These are phyloP conservation scores for Beta macrorhiza DNA, from an alignment of 179 eudicot genomes.

Conservation along the genomic window DNA sequence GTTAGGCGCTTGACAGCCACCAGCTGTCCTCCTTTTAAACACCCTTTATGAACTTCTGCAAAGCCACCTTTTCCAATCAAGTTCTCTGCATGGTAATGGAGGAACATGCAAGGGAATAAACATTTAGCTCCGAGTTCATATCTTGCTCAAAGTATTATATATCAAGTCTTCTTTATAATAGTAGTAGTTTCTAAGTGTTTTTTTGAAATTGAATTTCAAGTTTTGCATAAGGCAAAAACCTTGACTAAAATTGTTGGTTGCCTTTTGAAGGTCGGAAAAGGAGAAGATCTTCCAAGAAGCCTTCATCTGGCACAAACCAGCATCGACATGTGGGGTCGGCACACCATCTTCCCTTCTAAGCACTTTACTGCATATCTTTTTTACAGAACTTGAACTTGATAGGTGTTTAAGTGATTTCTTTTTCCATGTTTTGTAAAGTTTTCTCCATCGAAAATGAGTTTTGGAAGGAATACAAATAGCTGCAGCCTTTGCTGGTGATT, in stretches of 20 bases:
- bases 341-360: constrained; percentile 30
- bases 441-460: constrained; percentile 46
- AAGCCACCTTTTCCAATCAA: constrained; percentile 80
- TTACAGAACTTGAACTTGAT: constrained; percentile 49
- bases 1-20: constrained; percentile 70
- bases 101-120: neutral
- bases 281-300: constrained; percentile 70
- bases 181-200: too few relatives aligned
- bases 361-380: constrained; percentile 43
- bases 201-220: neutral
- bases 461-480: constrained; percentile 36
- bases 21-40: constrained; percentile 56
- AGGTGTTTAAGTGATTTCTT: constrained; percentile 42
- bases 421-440: constrained; percentile 52
- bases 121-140: neutral
- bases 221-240: constrained; percentile 38
- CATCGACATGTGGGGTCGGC: constrained; percentile 22
- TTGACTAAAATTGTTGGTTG: constrained; percentile 62
- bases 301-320: constrained; percentile 35
- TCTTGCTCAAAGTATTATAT: neutral
- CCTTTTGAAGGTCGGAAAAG: constrained; percentile 61
- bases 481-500: constrained; percentile 44
- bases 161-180: neutral
- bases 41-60: constrained; percentile 81
- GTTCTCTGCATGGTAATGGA: constrained; percentile 44